phyloP scores from a whole-genome alignment of 1,139 yeast species.

The Wickerhamomyces sp. region DNA sequence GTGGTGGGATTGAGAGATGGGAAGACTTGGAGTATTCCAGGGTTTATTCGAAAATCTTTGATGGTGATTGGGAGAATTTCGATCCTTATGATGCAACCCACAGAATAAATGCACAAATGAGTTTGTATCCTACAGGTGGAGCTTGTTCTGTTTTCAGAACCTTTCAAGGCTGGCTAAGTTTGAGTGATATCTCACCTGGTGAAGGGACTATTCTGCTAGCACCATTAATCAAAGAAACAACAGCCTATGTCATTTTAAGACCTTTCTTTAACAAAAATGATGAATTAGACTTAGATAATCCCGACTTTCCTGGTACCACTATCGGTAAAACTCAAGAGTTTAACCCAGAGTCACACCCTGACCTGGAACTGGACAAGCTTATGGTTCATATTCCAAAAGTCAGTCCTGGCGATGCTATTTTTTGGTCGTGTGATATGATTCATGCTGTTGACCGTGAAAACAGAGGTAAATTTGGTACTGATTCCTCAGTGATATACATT shows the following conservation, averaged over 20 bases:
- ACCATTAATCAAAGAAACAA: slow-evolving; percentile 35
- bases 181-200: slow-evolving; percentile 23
- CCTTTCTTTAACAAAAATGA: slow-evolving; percentile 38
- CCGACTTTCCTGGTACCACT: slow-evolving; percentile 28
- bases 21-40: slow-evolving; percentile 37
- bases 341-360: slow-evolving; percentile 26
- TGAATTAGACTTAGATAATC: slow-evolving; percentile 19
- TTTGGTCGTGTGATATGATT: slow-evolving; percentile 46
- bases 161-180: slow-evolving; percentile 32
- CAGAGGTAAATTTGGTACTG: slow-evolving; percentile 27
- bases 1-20: slow-evolving; percentile 40
- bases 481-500: slow-evolving; percentile 38
- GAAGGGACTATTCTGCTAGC: slow-evolving; percentile 42
- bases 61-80: slow-evolving; percentile 44
- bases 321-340: slow-evolving; percentile 33
- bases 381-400: slow-evolving; percentile 34
- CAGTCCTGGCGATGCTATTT: slow-evolving; percentile 39
- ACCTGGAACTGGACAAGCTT: slow-evolving; percentile 26
- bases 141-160: slow-evolving; percentile 38
- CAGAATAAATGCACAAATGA: slow-evolving; percentile 33
- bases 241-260: slow-evolving; percentile 40
- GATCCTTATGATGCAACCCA: slow-evolving; percentile 40
- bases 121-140: slow-evolving; percentile 32
- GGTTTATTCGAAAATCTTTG: slow-evolving; percentile 37
- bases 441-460: slow-evolving; percentile 46